A percentile compares a stretch with the other conserved stretches of the same genome.
Conservation (phyloP, 225 moss, liverwort and hornwort species). For the Neckera pumila region DNA sequence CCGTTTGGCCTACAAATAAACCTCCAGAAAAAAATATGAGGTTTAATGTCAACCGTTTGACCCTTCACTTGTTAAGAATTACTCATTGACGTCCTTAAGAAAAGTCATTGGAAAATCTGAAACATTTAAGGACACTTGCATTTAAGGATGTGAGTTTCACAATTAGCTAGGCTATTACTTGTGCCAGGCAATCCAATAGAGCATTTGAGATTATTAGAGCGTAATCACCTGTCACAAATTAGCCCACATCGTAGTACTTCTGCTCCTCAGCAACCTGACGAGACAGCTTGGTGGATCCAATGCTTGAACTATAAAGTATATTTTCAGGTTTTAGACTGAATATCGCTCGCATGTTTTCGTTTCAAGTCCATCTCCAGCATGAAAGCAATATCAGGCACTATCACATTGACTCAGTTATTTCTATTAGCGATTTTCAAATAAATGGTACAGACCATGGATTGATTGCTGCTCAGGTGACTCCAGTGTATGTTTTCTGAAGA, state of each 20-base stretch:
- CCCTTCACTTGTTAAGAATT: not conserved
- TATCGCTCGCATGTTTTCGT: not conserved
- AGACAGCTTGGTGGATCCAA: not conserved
- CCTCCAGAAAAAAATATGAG: not conserved
- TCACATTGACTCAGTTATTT: not conserved
- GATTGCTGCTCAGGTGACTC: not conserved
- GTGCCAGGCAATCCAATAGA: not conserved
- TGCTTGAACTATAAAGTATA: not conserved
- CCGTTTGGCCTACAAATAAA: not conserved
- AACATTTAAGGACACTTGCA: not conserved
- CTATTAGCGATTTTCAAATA: not conserved
- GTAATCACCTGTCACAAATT: not conserved
- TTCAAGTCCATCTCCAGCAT: not conserved
- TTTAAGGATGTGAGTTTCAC: not conserved
- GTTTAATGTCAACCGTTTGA: not conserved
- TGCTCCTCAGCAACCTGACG: not conserved
- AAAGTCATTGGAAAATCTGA: not conserved
- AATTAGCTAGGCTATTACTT: not conserved
- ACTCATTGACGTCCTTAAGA: not conserved
- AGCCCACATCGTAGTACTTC: not conserved
- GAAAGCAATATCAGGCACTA: not conserved
- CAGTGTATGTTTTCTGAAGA: not conserved
- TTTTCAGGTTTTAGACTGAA: not conserved
- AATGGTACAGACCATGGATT: not conserved
- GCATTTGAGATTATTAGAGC: not conserved